phyloP scores from a whole-genome alignment of 305 asterid genomes.

The Fraxinus dipetala region DNA sequence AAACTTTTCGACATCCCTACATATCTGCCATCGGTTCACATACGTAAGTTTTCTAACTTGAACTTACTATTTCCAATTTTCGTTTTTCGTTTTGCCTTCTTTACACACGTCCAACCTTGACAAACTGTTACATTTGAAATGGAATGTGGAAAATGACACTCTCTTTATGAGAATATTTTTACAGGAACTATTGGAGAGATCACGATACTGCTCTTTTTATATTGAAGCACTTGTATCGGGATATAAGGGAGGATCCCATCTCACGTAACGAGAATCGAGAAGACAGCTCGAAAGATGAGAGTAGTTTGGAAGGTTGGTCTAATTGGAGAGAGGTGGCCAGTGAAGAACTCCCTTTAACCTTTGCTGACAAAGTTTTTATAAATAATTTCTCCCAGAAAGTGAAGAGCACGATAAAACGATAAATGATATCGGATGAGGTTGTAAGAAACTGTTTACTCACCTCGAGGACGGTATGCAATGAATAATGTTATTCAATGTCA shows the following conservation, averaged over 20 bases:
- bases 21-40: conserved; percentile 86
- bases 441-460: neutral
- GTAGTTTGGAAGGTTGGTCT: conserved; percentile 23
- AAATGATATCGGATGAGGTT: neutral
- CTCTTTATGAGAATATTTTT: neutral
- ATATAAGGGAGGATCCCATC: conserved; percentile 51
- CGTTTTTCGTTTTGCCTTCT: neutral
- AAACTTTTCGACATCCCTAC: conserved; percentile 92
- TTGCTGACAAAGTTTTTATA: conserved; percentile 35
- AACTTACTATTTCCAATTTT: neutral
- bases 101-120: neutral
- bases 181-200: conserved; percentile 95
- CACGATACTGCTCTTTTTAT: conserved; percentile 89
- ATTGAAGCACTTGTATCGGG: conserved; percentile 81
- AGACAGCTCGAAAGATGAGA: conserved; percentile 27
- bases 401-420: conserved; percentile 18
- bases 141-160: neutral
- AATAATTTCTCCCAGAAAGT: conserved; percentile 33
- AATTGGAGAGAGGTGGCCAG: conserved; percentile 30
- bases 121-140: neutral
- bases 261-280: conserved; percentile 2
- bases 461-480: neutral
- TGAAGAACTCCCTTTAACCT: conserved; percentile 48
- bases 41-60: conserved; percentile 57
- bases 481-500: neutral